Evolutionary conservation across 805 yeast species (phyloP).

Genomic region (Yamadazyma scolyti): DNA sequence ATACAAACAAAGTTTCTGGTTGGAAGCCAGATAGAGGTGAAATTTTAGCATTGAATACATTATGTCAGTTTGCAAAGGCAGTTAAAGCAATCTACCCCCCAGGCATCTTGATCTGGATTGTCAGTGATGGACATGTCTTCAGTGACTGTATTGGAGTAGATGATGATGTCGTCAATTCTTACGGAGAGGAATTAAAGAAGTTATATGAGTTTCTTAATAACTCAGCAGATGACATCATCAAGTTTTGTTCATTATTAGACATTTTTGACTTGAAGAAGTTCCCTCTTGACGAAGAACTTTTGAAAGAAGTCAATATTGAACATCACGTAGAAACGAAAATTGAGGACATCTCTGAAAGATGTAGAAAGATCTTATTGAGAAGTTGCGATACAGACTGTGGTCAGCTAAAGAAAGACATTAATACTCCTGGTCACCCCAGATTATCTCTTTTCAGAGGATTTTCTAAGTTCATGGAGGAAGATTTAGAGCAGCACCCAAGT

Average conservation of each 20-base stretch:
- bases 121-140: conserved; percentile 64
- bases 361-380: conserved; percentile 31
- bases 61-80: conserved; percentile 25
- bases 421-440: conserved; percentile 45
- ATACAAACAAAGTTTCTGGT: conserved; percentile 47
- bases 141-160: conserved; percentile 62
- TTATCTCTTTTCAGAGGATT: conserved; percentile 54
- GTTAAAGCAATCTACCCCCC: conserved; percentile 45
- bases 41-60: conserved; percentile 28
- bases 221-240: conserved; percentile 14
- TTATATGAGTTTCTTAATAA: conserved; percentile 25
- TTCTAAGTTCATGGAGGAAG: conserved; percentile 57
- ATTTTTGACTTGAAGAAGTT: conserved; percentile 22
- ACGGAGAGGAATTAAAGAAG: conserved; percentile 42
- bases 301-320: conserved; percentile 20
- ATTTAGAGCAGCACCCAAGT: conserved; percentile 41
- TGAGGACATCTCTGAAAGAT: conserved; percentile 29
- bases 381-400: conserved; percentile 39
- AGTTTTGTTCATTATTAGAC: conserved; percentile 33
- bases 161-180: conserved; percentile 49
- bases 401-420: conserved; percentile 29
- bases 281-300: conserved; percentile 10
- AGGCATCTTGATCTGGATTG: conserved; percentile 53
- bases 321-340: conserved; percentile 32
- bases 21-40: conserved; percentile 52